phyloP scores from a whole-genome alignment of 495 filamentous ascomycete species.

The Articulospora tetracladia region DNA sequence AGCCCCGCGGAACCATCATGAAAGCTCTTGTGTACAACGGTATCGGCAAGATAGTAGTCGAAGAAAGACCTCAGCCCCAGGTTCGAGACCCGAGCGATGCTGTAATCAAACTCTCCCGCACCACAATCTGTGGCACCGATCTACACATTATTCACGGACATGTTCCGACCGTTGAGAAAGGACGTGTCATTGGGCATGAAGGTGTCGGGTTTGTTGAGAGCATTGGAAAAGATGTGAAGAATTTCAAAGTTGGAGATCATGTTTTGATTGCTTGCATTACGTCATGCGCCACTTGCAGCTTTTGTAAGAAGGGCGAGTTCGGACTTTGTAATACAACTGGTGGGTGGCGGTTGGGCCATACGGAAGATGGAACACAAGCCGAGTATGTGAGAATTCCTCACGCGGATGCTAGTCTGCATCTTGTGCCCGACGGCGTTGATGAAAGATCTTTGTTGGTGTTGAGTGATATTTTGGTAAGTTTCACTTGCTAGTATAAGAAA shows the following conservation, averaged over 20 bases:
- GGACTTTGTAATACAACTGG: slow-evolving; percentile 35
- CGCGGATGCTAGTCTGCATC: slow-evolving; percentile 37
- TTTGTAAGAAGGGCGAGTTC: slow-evolving; percentile 33
- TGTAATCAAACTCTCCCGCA: slow-evolving; percentile 31
- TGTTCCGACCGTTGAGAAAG: slow-evolving; percentile 23
- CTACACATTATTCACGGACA: slow-evolving; percentile 35
- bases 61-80: slow-evolving; percentile 23
- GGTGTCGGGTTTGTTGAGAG: slow-evolving; percentile 37
- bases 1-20: background rate
- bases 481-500: no score
- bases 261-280: slow-evolving; percentile 43
- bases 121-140: slow-evolving; percentile 40
- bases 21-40: slow-evolving; percentile 2
- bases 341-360: slow-evolving; percentile 40
- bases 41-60: slow-evolving; percentile 18
- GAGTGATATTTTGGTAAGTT: slow-evolving; percentile 37
- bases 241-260: slow-evolving; percentile 31
- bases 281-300: slow-evolving; percentile 36
- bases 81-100: slow-evolving; percentile 26
- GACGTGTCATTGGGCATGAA: slow-evolving; percentile 40
- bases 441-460: slow-evolving; percentile 35
- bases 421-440: slow-evolving; percentile 34
- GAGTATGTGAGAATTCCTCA: slow-evolving; percentile 50
- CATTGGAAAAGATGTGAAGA: slow-evolving; percentile 28
- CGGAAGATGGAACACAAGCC: slow-evolving; percentile 46